phyloP scores from a whole-genome alignment of 2,329 filamentous ascomycete genomes.

The Escovopsis sp. region DNA sequence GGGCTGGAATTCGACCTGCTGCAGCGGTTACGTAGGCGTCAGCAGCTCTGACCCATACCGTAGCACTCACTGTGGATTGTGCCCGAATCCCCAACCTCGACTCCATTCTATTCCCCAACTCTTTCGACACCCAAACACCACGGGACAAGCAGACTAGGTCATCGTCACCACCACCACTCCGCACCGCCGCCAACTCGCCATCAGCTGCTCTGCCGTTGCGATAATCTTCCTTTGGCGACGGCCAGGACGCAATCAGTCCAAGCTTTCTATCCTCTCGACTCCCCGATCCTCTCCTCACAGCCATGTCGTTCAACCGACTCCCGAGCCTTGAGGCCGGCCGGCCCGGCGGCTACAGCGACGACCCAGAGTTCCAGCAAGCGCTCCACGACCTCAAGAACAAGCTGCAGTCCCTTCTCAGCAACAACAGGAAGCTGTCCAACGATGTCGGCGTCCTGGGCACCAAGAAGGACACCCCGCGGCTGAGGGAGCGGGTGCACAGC shows the following conservation, averaged over 20 bases:
- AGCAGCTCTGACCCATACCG: slow-evolving; percentile 1
- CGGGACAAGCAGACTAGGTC: too few species aligned
- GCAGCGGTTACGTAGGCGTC: slow-evolving; percentile 16
- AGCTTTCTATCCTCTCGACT: too few species aligned
- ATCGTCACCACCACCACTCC: too few species aligned
- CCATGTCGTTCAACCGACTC: slow-evolving; percentile 86
- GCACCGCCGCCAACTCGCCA: too few species aligned
- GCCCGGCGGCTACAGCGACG: slow-evolving; percentile 71
- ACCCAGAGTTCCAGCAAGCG: slow-evolving; percentile 78
- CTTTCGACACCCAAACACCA: too few species aligned
- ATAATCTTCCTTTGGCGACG: not conserved
- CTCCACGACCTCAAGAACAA: slow-evolving; percentile 75
- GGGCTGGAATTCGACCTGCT: not conserved
- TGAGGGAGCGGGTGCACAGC: slow-evolving; percentile 80
- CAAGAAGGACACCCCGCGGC: slow-evolving; percentile 76
- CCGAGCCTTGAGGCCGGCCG: slow-evolving; percentile 68
- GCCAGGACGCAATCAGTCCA: not conserved
- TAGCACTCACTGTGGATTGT: not conserved
- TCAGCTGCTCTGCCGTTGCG: too few species aligned
- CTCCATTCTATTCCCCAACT: not conserved
- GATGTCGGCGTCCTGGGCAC: slow-evolving; percentile 80
- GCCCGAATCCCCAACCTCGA: not conserved
- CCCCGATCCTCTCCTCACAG: not conserved
- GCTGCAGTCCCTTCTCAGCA: slow-evolving; percentile 77
- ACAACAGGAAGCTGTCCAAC: slow-evolving; percentile 70